Base-by-base conservation (phyloP, 2,329 filamentous ascomycete genomes). In the Trichoderma afroharzianum region DNA sequence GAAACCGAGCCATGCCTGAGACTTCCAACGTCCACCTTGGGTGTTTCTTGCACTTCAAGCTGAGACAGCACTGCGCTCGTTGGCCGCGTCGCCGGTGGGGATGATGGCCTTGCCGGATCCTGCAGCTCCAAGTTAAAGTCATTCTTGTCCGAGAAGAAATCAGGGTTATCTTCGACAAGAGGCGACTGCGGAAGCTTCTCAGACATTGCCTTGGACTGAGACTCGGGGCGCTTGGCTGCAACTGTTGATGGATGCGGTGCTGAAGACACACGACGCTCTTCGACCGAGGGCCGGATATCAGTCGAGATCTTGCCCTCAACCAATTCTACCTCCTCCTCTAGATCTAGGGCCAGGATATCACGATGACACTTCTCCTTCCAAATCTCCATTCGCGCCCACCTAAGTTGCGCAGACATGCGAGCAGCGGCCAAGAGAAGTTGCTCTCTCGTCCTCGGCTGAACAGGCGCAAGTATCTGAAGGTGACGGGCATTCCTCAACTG, bases 311-410 rank as follows among this genome's bases (percentile, higher is more conserved):
- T 21, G 72, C 73, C 15, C 72, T 74, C 9, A 64, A 32, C 26
- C 71, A 70, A 74, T 39, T 78, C 77, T 33, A 74, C 73, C 58
- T 97, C 95, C 75, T 97, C 93, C 69, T 95, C 92, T 9, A 98
- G 84, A 78, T 99, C 96, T 81, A 94, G 87, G 6, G 90, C 85
- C 24, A 99, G 83, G 72, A 98, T 95, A 76, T 98, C 95, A 55
- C 92, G 91, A 80, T 99, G 95, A 75, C 95, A 98, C 78, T 90
- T 95, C 76, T 95, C 88, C 68, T 91, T 92, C 94, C 95, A 98
- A 24, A 98, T 96, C 75, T 97, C 94, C 79, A 97, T 92, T 73
- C 95, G 88, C n/a, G 92, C 91, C 95, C 95, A 98, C 79, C 96
- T 97, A 72, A 99, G 83, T 79, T 95, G 94, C 4, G 94, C 94